Evolutionary conservation across 1,284 basidiomycete species (phyloP).

Genomic region (Rhodotorula sp.): DNA sequence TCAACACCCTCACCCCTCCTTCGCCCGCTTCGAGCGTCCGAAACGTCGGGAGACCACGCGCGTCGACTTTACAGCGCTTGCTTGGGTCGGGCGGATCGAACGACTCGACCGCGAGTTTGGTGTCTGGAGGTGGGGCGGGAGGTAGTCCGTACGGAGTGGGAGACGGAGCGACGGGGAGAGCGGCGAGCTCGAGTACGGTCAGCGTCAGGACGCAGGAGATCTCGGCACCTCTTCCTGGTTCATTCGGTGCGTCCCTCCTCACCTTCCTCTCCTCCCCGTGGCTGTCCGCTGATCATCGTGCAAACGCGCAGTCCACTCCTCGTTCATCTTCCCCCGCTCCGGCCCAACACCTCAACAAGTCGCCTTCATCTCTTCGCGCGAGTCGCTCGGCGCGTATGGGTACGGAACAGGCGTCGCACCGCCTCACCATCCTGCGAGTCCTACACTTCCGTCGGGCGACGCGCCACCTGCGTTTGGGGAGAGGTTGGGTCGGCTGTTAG

Average conservation of each 20-base stretch:
- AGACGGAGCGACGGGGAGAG: neutral
- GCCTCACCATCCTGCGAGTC: neutral
- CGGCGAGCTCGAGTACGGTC: slow-evolving; percentile 17
- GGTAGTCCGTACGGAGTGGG: slow-evolving; percentile 33
- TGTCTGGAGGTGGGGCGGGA: neutral
- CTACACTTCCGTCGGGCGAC: neutral
- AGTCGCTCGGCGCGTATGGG: slow-evolving; percentile 37
- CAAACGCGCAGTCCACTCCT: slow-evolving; percentile 22
- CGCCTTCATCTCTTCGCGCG: slow-evolving; percentile 34
- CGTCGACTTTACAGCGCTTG: slow-evolving; percentile 20
- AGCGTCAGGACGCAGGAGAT: slow-evolving; percentile 23
- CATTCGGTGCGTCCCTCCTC: slow-evolving; percentile 24
- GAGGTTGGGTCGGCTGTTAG: neutral
- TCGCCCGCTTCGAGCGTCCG: neutral
- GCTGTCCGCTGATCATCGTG: no score
- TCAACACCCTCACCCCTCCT: neutral
- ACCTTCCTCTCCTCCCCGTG: neutral
- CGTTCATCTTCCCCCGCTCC: slow-evolving; percentile 29
- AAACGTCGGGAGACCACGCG: slow-evolving; percentile 5
- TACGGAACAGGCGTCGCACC: slow-evolving; percentile 13
- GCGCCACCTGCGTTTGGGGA: neutral
- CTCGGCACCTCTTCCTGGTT: slow-evolving; percentile 30
- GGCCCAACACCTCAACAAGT: slow-evolving; percentile 33
- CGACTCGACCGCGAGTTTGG: slow-evolving; percentile 4
- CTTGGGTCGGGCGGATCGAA: slow-evolving; percentile 8